Conservation (phyloP, 768 basidiomycete genomes). For the Pulveroboletus sp. region DNA sequence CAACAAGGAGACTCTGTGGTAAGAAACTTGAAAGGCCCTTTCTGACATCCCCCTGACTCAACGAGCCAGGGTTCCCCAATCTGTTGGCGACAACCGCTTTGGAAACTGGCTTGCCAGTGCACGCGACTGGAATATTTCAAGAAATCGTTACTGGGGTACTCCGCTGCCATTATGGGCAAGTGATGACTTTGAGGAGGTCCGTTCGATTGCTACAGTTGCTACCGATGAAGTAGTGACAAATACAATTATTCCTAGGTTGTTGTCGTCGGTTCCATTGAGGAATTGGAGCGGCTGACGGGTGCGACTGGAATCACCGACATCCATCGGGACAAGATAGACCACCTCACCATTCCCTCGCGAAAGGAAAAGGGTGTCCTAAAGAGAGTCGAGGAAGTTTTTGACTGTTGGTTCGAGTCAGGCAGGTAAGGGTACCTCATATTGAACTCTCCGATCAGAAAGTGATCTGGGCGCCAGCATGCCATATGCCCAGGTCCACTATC, state of each 20-base stretch:
- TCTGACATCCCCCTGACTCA: conserved; percentile 1
- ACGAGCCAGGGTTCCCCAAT: conserved; percentile 78
- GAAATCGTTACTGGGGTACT: conserved; percentile 98
- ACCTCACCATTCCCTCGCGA: conserved; percentile 92
- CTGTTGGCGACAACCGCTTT: conserved; percentile 86
- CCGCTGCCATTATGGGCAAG: conserved; percentile 96
- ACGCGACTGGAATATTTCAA: conserved; percentile 99
- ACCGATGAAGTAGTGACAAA: not conserved
- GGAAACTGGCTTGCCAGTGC: conserved; percentile 98
- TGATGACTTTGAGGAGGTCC: conserved; percentile 83
- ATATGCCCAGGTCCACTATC: conserved; percentile 95
- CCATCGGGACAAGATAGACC: conserved; percentile 92
- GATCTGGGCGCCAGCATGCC: conserved; percentile 71
- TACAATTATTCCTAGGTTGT: conserved; percentile 52
- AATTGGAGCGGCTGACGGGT: conserved; percentile 84
- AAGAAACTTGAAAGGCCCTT: conserved; percentile 10
- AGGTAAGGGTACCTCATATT: conserved; percentile 47
- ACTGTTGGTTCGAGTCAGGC: conserved; percentile 99
- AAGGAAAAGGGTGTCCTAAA: conserved; percentile 80
- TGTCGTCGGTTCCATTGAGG: conserved; percentile 80
- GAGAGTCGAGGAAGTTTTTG: conserved; percentile 97
- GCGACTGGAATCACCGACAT: conserved; percentile 80
- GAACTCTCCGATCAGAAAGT: not conserved
- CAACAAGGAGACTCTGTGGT: conserved; percentile 90
- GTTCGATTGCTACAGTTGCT: not conserved